phyloP scores from a whole-genome alignment of 371 early-diverging fungal genomes.

The Globomyces sp. region DNA sequence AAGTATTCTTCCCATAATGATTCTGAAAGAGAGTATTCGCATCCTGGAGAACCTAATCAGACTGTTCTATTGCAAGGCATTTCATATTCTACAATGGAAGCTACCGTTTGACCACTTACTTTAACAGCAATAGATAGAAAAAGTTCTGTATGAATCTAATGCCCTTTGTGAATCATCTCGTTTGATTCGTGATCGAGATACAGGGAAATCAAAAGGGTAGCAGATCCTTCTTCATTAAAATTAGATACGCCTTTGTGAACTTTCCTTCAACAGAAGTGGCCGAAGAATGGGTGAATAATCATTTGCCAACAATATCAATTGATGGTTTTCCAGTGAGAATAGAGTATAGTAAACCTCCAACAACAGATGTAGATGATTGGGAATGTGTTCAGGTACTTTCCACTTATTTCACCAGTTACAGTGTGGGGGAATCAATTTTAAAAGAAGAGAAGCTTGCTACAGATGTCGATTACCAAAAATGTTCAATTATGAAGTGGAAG shows the following conservation, averaged over 20 bases:
- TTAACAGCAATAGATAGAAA: not conserved
- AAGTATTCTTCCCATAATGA: too few species aligned
- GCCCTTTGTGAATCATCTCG: not conserved
- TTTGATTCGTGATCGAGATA: not conserved
- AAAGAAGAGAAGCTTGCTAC: slow-evolving; percentile 7
- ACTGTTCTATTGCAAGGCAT: not conserved
- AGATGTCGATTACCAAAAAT: slow-evolving; percentile 1
- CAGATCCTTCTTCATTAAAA: too few species aligned
- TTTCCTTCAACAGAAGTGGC: not conserved
- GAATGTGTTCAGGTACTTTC: slow-evolving; percentile 2
- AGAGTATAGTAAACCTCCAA: slow-evolving; percentile 7
- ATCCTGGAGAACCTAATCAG: slow-evolving; percentile 12
- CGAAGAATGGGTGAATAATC: not conserved
- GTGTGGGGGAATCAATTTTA: slow-evolving; percentile 12
- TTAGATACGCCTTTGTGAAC: not conserved
- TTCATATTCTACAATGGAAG: not conserved
- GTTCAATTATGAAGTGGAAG: not conserved
- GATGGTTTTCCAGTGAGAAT: slow-evolving; percentile 1
- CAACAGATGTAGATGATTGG: slow-evolving; percentile 1
- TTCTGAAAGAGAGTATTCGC: slow-evolving; percentile 15
- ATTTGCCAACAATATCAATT: not conserved
- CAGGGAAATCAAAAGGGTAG: not conserved
- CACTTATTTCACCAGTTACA: not conserved
- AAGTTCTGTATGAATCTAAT: not conserved
- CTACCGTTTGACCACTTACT: not conserved